These are phyloP conservation scores for Zygnema circumcarinatum DNA, from an alignment of 139 green algal species.

Conservation along the genomic window DNA sequence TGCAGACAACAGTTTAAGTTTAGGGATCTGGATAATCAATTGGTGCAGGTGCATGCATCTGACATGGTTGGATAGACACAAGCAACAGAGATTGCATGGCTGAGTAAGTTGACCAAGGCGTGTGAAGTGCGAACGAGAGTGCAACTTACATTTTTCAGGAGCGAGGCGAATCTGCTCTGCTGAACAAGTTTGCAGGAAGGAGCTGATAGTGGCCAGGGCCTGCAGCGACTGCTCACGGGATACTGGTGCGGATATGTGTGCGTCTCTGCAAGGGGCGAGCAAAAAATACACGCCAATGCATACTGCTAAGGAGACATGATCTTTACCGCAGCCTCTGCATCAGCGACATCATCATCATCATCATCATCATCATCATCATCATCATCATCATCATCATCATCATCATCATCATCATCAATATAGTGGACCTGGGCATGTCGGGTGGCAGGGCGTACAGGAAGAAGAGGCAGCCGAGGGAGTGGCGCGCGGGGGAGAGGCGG, in stretches of 20 bases:
- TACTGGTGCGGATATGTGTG: not conserved
- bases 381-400: not conserved
- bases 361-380: not conserved
- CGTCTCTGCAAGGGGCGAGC: not conserved
- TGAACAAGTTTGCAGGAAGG: slow-evolving; percentile 40
- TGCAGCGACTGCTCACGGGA: not conserved
- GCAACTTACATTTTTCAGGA: slow-evolving; percentile 70
- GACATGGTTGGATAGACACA: not conserved
- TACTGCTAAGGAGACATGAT: not conserved
- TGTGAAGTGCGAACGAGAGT: not conserved
- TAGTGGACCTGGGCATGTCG: not conserved
- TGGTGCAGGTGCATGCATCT: not conserved
- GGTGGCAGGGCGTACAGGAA: slow-evolving; percentile 69
- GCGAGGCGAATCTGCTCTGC: slow-evolving; percentile 68
- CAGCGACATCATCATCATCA: not conserved
- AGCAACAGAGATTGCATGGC: not conserved
- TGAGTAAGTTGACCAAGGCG: not conserved
- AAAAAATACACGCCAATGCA: not conserved
- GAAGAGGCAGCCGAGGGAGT: slow-evolving; percentile 74
- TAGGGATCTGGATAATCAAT: not conserved
- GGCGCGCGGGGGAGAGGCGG: slow-evolving; percentile 59
- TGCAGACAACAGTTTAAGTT: slow-evolving; percentile 1
- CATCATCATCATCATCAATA: not conserved
- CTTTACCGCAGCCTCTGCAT: not conserved
- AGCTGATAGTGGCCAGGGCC: not conserved